Percentiles rank a stretch among this genome's conserved stretches.
Evolutionary conservation across 495 filamentous ascomycete genomes (phyloP).

Genomic region (Sabuloglossum arenarium): DNA sequence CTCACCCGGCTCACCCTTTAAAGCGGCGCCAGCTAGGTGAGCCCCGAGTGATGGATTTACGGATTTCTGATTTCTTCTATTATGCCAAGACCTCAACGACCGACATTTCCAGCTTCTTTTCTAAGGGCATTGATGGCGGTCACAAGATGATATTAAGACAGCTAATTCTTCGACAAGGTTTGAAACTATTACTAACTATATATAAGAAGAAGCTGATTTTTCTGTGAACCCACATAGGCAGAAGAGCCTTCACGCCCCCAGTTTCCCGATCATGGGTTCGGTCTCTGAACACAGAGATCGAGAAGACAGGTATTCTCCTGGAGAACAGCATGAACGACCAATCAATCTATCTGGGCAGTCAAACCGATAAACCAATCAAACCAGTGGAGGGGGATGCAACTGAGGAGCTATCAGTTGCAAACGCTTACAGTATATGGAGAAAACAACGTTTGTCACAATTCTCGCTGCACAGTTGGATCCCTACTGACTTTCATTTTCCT

Average conservation of each 20-base stretch:
- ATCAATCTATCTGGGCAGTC: not conserved
- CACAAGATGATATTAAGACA: slow-evolving; percentile 13
- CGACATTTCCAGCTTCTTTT: not conserved
- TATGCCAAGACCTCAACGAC: no score
- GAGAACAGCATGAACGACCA: not conserved
- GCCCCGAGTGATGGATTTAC: no score
- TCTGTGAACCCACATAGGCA: not conserved
- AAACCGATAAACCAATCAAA: not conserved
- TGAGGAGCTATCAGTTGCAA: not conserved
- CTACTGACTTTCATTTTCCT: not conserved
- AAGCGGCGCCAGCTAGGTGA: no score
- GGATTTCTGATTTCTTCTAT: no score
- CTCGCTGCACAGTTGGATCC: not conserved
- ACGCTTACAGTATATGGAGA: not conserved
- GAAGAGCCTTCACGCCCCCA: not conserved
- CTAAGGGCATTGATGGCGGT: not conserved
- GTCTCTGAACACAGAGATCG: not conserved
- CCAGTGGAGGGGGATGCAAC: not conserved
- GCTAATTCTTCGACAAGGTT: slow-evolving; percentile 9
- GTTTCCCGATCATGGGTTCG: not conserved
- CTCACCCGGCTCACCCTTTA: no score
- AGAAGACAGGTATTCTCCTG: not conserved
- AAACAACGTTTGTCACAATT: not conserved
- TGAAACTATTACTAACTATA: not conserved
- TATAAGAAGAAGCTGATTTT: not conserved